A percentile compares a stretch with the other conserved stretches of the same genome.
These are phyloP conservation scores for Saturnispora gosingensis DNA, from an alignment of 805 yeast species.

Conservation along the genomic window DNA sequence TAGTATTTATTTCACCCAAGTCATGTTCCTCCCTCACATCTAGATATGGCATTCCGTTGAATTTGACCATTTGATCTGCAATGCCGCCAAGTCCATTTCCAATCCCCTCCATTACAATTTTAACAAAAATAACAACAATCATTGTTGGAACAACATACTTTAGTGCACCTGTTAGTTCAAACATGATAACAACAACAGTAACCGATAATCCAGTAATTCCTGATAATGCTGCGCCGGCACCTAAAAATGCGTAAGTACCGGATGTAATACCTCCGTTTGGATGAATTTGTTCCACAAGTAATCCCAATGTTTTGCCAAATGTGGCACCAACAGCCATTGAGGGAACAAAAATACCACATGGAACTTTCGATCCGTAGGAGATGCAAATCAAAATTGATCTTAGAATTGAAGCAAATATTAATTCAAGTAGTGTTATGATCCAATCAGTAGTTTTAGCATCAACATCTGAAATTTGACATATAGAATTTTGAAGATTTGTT, in stretches of 20 bases:
- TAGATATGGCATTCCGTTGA: constrained; percentile 80
- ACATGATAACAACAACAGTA: constrained; percentile 91
- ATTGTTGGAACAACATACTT: constrained; percentile 88
- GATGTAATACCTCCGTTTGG: constrained; percentile 57
- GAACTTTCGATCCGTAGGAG: constrained; percentile 88
- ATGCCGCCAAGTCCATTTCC: constrained; percentile 73
- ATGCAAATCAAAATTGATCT: constrained; percentile 67
- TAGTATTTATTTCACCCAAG: constrained; percentile 32
- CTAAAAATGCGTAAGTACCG: constrained; percentile 90
- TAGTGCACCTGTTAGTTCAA: constrained; percentile 92
- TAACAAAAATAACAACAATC: constrained; percentile 89
- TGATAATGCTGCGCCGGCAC: constrained; percentile 91
- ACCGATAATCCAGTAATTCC: constrained; percentile 92
- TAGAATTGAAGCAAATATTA: constrained; percentile 60
- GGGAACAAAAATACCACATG: constrained; percentile 97
- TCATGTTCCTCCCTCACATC: constrained; percentile 61
- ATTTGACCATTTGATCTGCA: constrained; percentile 88
- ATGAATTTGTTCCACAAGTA: constrained; percentile 44
- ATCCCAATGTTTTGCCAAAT: constrained; percentile 81
- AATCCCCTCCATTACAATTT: constrained; percentile 63
- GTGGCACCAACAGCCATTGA: constrained; percentile 96
- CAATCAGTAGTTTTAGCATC: neutral
- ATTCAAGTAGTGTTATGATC: constrained; percentile 35
- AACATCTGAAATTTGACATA: constrained; percentile 10
- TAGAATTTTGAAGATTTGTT: neutral